Evolutionary conservation across 2,329 filamentous ascomycete genomes (phyloP).

Genomic region (Lecanicillium sp.): DNA sequence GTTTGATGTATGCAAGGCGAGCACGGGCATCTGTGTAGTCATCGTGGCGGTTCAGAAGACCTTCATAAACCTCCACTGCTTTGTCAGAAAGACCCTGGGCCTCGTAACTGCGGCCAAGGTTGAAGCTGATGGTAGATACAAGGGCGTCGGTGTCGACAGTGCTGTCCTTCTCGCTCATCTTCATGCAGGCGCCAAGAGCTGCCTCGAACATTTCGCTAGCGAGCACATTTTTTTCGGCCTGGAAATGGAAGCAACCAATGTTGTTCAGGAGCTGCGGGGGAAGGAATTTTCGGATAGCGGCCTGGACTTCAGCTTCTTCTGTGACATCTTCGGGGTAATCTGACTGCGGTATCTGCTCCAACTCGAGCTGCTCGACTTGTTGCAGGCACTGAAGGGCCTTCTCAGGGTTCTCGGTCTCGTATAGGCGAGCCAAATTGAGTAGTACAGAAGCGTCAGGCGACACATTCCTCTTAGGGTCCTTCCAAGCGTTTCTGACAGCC

Average conservation of each 20-base stretch:
- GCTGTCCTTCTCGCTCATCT: slow-evolving; percentile 68
- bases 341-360: slow-evolving; percentile 68
- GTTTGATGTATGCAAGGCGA: slow-evolving; percentile 81
- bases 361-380: slow-evolving; percentile 85
- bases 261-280: slow-evolving; percentile 94
- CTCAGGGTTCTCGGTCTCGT: slow-evolving; percentile 78
- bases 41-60: slow-evolving; percentile 73
- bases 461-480: slow-evolving; percentile 80
- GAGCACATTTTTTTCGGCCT: slow-evolving; percentile 71
- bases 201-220: slow-evolving; percentile 87
- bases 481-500: slow-evolving; percentile 80
- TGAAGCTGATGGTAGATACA: slow-evolving; percentile 94
- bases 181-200: slow-evolving; percentile 82
- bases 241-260: slow-evolving; percentile 92
- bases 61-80: slow-evolving; percentile 83
- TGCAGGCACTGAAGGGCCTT: slow-evolving; percentile 88
- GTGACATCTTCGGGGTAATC: slow-evolving; percentile 52
- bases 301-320: slow-evolving; percentile 55
- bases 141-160: slow-evolving; percentile 82
- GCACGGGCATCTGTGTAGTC: slow-evolving; percentile 92
- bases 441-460: slow-evolving; percentile 79
- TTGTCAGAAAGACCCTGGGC: slow-evolving; percentile 73
- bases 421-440: slow-evolving; percentile 84
- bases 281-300: slow-evolving; percentile 66
- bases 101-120: slow-evolving; percentile 90